A percentile compares a stretch with the other conserved stretches of the same genome.
Evolutionary conservation across 2,329 filamentous ascomycete genomes (phyloP).

Genomic region (Macrophomina tecta): DNA sequence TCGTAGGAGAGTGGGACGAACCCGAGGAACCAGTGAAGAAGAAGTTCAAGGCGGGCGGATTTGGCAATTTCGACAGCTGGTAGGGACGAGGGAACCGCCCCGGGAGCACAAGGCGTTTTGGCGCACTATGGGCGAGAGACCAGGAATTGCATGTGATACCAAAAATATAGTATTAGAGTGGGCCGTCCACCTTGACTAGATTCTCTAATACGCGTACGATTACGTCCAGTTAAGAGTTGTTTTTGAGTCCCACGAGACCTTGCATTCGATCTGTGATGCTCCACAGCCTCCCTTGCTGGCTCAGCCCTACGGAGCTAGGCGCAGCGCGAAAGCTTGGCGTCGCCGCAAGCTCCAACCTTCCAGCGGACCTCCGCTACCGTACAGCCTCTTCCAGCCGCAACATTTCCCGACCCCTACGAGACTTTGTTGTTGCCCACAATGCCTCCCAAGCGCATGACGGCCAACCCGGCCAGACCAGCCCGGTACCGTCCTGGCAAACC

Average conservation of each 20-base stretch:
- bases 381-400: background rate
- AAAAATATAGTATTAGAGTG: background rate
- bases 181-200: too few relatives aligned
- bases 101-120: background rate
- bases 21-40: conserved; percentile 74
- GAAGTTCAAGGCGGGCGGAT: conserved; percentile 79
- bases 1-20: conserved; percentile 56
- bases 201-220: too few relatives aligned
- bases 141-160: background rate
- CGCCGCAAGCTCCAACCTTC: conserved; percentile 3
- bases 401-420: background rate
- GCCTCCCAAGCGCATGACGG: conserved; percentile 89
- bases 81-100: conserved; percentile 45
- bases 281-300: background rate
- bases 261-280: background rate
- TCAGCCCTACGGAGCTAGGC: conserved; percentile 24
- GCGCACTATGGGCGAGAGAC: background rate
- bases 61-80: conserved; percentile 96
- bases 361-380: background rate
- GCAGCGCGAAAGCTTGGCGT: conserved; percentile 22
- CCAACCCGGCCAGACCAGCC: conserved; percentile 80
- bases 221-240: too few relatives aligned
- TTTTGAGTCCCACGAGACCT: too few relatives aligned
- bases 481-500: conserved; percentile 88
- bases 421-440: conserved; percentile 43